Percentiles rank a stretch among this genome's conserved stretches.
Evolutionary conservation across 495 filamentous ascomycete genomes (phyloP).

Genomic region (Hypoxylon perforatum): DNA sequence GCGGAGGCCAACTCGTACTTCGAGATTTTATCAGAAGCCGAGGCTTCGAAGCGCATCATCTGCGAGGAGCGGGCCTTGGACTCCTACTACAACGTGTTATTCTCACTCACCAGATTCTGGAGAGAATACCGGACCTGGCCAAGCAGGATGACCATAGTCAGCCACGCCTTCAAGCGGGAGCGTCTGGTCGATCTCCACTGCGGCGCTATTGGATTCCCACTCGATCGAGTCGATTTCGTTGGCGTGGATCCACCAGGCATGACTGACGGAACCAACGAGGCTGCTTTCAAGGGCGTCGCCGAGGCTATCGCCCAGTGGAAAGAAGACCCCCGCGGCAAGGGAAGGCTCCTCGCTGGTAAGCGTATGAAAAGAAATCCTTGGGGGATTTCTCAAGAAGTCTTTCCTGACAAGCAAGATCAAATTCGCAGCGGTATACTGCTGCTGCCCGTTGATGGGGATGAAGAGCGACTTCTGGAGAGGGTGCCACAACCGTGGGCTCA

Average conservation of each 20-base stretch:
- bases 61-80: constrained; percentile 76
- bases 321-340: constrained; percentile 60
- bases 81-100: constrained; percentile 81
- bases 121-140: constrained; percentile 60
- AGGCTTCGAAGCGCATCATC: constrained; percentile 21
- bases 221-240: constrained; percentile 60
- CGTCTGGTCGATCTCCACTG: constrained; percentile 77
- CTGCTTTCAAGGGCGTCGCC: constrained; percentile 52
- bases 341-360: constrained; percentile 59
- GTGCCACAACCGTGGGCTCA: constrained; percentile 47
- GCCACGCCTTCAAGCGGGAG: constrained; percentile 77
- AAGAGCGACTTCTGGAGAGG: constrained; percentile 50
- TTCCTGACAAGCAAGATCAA: constrained; percentile 49
- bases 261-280: constrained; percentile 47
- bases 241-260: constrained; percentile 76
- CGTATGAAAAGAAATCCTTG: constrained; percentile 61
- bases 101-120: constrained; percentile 72
- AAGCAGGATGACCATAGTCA: constrained; percentile 70
- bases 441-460: constrained; percentile 35
- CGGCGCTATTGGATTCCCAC: constrained; percentile 68
- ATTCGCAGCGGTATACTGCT: constrained; percentile 48
- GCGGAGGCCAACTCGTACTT: constrained; percentile 56
- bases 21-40: constrained; percentile 29
- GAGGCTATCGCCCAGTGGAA: constrained; percentile 59
- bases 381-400: constrained; percentile 53